These are phyloP conservation scores for Ilyonectria mors-panacis DNA, from an alignment of 2,329 filamentous ascomycete genomes.

Conservation along the genomic window DNA sequence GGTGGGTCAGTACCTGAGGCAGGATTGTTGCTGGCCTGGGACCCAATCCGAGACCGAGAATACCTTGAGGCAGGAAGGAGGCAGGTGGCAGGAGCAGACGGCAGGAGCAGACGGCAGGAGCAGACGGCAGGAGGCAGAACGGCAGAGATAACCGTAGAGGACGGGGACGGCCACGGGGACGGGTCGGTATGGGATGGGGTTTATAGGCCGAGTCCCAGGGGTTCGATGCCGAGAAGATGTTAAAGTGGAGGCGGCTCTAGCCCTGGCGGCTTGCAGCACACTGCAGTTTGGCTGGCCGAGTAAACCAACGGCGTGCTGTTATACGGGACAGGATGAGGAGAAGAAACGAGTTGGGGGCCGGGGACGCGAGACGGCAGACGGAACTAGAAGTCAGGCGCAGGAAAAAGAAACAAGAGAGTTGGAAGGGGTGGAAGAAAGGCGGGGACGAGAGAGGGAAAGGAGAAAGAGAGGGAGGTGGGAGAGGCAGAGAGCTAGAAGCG, in stretches of 20 bases:
- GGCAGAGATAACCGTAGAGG: conserved; percentile 7
- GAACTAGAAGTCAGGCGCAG: neutral
- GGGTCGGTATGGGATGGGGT: conserved; percentile 26
- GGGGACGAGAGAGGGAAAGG: conserved; percentile 5
- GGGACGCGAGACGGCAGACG: neutral
- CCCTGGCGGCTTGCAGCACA: conserved; percentile 12
- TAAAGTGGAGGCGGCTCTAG: conserved; percentile 28
- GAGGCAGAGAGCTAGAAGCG: conserved; percentile 3
- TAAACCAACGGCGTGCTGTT: conserved; percentile 15
- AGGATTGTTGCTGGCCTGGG: conserved; percentile 7
- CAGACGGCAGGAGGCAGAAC: conserved; percentile 8
- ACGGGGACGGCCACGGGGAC: conserved; percentile 5
- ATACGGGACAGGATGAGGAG: conserved; percentile 2
- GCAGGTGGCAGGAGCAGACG: neutral
- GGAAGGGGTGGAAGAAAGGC: conserved; percentile 14
- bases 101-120: neutral
- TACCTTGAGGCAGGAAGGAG: neutral
- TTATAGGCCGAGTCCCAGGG: conserved; percentile 30
- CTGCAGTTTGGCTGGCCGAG: conserved; percentile 19
- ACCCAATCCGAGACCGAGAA: conserved; percentile 18
- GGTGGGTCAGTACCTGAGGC: conserved; percentile 22
- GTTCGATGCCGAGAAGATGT: conserved; percentile 27
- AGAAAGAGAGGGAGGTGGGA: conserved; percentile 11
- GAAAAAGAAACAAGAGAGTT: conserved; percentile 10
- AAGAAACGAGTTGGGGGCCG: conserved; percentile 12